Conservation (phyloP, 805 yeast species). For the Candida xiaguanensis region DNA sequence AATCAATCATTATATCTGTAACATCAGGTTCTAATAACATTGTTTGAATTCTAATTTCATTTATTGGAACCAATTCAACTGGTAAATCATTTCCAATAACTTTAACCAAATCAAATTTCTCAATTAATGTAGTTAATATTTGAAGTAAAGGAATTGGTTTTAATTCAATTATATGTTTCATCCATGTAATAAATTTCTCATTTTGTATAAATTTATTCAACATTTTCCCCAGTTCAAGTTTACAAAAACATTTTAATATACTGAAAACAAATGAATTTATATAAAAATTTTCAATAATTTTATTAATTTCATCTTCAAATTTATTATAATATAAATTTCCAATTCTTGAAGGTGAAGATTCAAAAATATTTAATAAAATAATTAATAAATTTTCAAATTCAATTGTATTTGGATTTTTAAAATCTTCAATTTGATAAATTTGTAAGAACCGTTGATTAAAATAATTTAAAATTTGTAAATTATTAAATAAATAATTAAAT, state of each 20-base stretch:
- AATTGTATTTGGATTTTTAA: not conserved
- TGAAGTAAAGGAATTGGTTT: not conserved
- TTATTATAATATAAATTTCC: conserved; percentile 1
- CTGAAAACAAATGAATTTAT: conserved; percentile 7
- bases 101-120: not conserved
- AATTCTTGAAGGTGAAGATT: conserved; percentile 4
- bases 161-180: not conserved
- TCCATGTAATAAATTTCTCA: conserved; percentile 3
- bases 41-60: conserved; percentile 13
- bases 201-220: conserved; percentile 3
- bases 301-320: conserved; percentile 6
- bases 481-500: conserved; percentile 2
- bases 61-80: not conserved
- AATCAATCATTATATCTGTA: not conserved
- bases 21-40: conserved; percentile 12
- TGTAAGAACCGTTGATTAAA: not conserved
- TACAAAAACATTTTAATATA: conserved; percentile 7
- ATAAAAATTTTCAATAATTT: conserved; percentile 3
- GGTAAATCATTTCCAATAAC: not conserved
- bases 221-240: not conserved
- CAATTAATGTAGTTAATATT: not conserved
- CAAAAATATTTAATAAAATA: conserved; percentile 5
- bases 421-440: conserved; percentile 3
- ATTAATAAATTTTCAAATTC: conserved; percentile 2
- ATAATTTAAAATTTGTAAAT: conserved; percentile 1